Evolutionary conservation across 2,329 filamentous ascomycete genomes (phyloP), one percentile per base, ranked within the genome.

Genomic region (Nothomitra cinnamomea): DNA sequence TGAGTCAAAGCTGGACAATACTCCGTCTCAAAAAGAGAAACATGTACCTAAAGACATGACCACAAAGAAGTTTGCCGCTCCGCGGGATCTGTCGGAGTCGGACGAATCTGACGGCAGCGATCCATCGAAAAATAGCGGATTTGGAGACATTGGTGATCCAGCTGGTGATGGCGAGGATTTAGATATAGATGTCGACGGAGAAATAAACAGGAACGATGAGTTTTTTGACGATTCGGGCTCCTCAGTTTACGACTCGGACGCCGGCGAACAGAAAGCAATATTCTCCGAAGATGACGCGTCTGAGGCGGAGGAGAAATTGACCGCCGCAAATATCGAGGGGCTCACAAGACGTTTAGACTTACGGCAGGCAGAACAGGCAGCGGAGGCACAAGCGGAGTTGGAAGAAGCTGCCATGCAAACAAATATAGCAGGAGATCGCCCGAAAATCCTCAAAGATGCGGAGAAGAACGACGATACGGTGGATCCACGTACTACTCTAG

Each of bases 271-370:
- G 64, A 74, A 68, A 65, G 76, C 76, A 61, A 87, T 95, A 74
- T 98, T 94, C 74, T 96, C 92, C 0, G 92, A 96, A 58, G 90
- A 96, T 63, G 88, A 90, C 58, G 83, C 88, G 52, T 89, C 85
- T 1, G 87, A 94, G 61, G 83, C 80, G 3, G 87, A 95, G 69
- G 89, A 95, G 69, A 83, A 82, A 65, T 76, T 98, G 60, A 98
- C 87, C 52, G 89, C 89, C 1, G 92, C 92, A 57, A 98, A 98
- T 67, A 96, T 98, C 58, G 92, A 84, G 61, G 92, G 92, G 55
- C 72, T 98, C 54, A 89, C 90, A 54, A 77, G 81, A 61, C 90
- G 88, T 66, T 70, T 98, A 55, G 90, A 98, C 65, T 73, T 78
- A 62, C 74, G 92, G 64, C 73, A 78, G 63, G 84, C 85, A 45